Conservation (phyloP, 2,329 filamentous ascomycete species). For the Didymellaceae sp. region DNA sequence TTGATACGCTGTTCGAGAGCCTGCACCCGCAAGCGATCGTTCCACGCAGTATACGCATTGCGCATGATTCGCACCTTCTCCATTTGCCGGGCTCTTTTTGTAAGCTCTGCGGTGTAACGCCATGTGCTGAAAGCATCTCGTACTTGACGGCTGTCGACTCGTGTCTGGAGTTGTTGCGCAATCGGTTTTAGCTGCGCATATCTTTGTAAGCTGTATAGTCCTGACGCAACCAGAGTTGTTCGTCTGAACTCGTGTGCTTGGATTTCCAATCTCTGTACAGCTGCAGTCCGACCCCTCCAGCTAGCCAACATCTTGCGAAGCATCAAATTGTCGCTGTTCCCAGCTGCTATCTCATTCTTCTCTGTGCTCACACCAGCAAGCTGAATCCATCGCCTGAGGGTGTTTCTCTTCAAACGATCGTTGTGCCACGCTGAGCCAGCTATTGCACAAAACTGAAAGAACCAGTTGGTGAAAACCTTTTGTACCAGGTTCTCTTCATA, state of each 20-base stretch:
- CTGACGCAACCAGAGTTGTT: slow-evolving; percentile 28
- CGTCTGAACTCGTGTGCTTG: slow-evolving; percentile 46
- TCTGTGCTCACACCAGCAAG: slow-evolving; percentile 35
- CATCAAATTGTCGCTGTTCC: slow-evolving; percentile 31
- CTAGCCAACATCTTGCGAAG: slow-evolving; percentile 33
- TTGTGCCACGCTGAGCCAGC: slow-evolving; percentile 44
- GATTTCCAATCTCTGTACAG: slow-evolving; percentile 39
- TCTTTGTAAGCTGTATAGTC: slow-evolving; percentile 39
- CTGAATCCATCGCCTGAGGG: slow-evolving; percentile 38
- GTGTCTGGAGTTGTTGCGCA: slow-evolving; percentile 52
- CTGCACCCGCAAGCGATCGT: slow-evolving; percentile 63
- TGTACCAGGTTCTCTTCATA: slow-evolving; percentile 45
- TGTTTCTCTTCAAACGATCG: slow-evolving; percentile 32
- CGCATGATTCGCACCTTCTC: slow-evolving; percentile 61
- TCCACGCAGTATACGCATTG: slow-evolving; percentile 68
- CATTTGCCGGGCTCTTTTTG: slow-evolving; percentile 57
- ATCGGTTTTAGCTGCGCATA: slow-evolving; percentile 53
- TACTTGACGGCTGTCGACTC: slow-evolving; percentile 55
- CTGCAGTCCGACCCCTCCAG: slow-evolving; percentile 29
- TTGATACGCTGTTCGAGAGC: slow-evolving; percentile 61
- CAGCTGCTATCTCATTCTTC: slow-evolving; percentile 30
- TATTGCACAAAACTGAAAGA: slow-evolving; percentile 46
- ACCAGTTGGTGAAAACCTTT: slow-evolving; percentile 46
- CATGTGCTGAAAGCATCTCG: slow-evolving; percentile 58
- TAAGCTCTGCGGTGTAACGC: slow-evolving; percentile 52